Base-by-base conservation (phyloP, 768 basidiomycete species). In the Amanita rimosa region DNA sequence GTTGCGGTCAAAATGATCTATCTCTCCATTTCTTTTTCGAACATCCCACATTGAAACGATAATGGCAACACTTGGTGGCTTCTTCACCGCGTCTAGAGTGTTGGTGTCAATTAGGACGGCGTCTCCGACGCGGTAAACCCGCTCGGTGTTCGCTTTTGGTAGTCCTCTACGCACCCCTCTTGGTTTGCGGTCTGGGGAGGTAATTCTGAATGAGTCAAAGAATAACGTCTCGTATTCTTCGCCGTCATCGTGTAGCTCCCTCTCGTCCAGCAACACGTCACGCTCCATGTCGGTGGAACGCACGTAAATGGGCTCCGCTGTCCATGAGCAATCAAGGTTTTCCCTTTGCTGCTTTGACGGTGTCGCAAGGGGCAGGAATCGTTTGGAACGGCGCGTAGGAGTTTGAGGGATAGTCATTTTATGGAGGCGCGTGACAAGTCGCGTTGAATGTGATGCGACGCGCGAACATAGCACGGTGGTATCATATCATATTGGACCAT, bases 31-130 rank as follows among this genome's bases (percentile, higher is more conserved):
- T 6, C 63, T 65, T 41, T 49, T 54, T 57, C 62, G 55, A 2
- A 67, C 65, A 48, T 83, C 75, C 82, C 84, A 88, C 69, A 90
- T 76, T 0, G 81, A 69, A 14, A 76, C 66, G 41, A 90, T 79
- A 36, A 87, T 79, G 3, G 76, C 87, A 44, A 87, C 65, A 53
- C 84, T 86, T 0, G 79, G 76, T 9, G 67, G 67, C 29, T 60
- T 68, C 49, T 63, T 71, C 24, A 63, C 60, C 42, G 60, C 67
- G 16, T 63, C 67, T 3, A 70, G 56, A 2, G 74, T 71, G 38
- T 68, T 63, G 0, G 72, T 74, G 50, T 75, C 66, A 16, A 89
- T 68, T 31, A 80, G 69, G 2, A 89, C 76, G 0, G 82, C 79
- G 58, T 88, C 83, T 1, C 86, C 87, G 5, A 85, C 62, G 1